Evolutionary conservation across 208 protist genomes (phyloP).

Genomic region (Crithidia acanthocephali): DNA sequence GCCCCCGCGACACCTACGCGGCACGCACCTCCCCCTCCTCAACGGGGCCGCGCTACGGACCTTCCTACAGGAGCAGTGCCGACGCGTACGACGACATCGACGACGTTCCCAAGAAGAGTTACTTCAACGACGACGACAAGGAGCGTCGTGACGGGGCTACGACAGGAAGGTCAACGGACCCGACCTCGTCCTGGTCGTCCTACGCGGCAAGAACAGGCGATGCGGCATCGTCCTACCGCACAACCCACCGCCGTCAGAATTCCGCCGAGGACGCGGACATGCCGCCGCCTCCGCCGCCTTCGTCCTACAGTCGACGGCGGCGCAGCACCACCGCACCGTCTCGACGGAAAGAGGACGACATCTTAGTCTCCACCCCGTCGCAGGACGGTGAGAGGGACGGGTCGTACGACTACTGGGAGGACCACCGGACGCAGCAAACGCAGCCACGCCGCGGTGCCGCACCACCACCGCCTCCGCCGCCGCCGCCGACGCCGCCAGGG

Average conservation of each 20-base stretch:
- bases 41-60: neutral
- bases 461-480: conserved; percentile 1
- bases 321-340: neutral
- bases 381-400: conserved; percentile 3
- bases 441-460: conserved; percentile 10
- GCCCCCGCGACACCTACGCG: neutral
- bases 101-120: conserved; percentile 19
- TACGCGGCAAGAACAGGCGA: neutral
- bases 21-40: conserved; percentile 6
- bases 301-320: neutral
- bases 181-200: neutral
- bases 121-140: conserved; percentile 33
- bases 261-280: neutral
- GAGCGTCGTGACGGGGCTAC: neutral
- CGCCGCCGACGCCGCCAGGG: conserved; percentile 1
- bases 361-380: conserved; percentile 27
- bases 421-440: neutral
- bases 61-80: conserved; percentile 14
- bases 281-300: neutral
- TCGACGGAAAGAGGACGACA: neutral
- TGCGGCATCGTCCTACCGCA: neutral
- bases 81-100: conserved; percentile 22
- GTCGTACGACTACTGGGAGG: conserved; percentile 19
- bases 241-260: neutral
- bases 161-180: neutral